Conservation (phyloP, 371 early-diverging fungal genomes). For the Mucor plumbeus region DNA sequence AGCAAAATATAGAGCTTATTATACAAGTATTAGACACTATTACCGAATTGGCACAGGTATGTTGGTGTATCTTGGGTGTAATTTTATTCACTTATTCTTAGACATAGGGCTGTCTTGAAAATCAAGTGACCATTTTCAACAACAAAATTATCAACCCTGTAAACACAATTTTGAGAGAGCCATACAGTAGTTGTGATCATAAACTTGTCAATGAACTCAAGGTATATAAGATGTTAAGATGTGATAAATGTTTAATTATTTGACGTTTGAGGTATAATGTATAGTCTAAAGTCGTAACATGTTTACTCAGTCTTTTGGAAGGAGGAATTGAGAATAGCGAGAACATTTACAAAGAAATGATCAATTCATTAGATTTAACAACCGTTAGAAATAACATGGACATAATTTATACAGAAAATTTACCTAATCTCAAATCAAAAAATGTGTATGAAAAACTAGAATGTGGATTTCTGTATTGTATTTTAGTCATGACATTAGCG, state of each 20-base stretch:
- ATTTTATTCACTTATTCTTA: not conserved
- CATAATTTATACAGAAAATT: constrained; percentile 30
- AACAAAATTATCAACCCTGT: constrained; percentile 59
- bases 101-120: constrained; percentile 38
- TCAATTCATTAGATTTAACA: constrained; percentile 43
- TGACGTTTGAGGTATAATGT: not conserved
- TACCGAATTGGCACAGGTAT: constrained; percentile 60
- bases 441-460: constrained; percentile 39
- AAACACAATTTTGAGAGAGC: constrained; percentile 52
- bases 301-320: constrained; percentile 58
- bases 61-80: not conserved
- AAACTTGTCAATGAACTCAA: constrained; percentile 46
- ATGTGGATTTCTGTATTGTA: constrained; percentile 49
- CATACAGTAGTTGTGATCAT: constrained; percentile 35
- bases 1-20: constrained; percentile 49
- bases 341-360: constrained; percentile 56
- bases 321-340: constrained; percentile 58
- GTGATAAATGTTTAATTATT: too few relatives aligned
- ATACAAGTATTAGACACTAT: constrained; percentile 64
- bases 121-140: constrained; percentile 56
- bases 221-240: constrained; percentile 18
- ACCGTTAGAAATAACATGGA: constrained; percentile 46
- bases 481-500: constrained; percentile 46
- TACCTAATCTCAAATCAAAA: constrained; percentile 23
- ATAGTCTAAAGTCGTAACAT: constrained; percentile 54